Evolutionary conservation across 495 filamentous ascomycete genomes (phyloP).

Genomic region (Daldinia bambusicola): DNA sequence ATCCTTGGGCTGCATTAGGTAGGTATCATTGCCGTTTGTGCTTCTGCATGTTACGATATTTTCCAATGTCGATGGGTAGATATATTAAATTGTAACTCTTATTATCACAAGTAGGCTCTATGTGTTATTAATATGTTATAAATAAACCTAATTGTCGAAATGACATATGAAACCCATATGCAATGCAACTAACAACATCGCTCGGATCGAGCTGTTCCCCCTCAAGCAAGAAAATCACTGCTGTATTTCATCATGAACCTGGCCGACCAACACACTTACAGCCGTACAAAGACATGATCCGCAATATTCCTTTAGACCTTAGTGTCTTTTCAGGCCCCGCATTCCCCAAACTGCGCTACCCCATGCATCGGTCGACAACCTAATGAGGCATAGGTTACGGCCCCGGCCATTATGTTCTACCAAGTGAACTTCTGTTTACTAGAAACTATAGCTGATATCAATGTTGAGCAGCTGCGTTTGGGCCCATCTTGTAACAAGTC

Average conservation of each 20-base stretch:
- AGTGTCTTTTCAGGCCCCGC: not conserved
- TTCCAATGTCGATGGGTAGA: too few relatives aligned
- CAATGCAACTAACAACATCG: not conserved
- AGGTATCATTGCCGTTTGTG: not conserved
- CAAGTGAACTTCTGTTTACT: too few relatives aligned
- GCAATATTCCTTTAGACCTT: not conserved
- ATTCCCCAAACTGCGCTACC: conserved; percentile 1
- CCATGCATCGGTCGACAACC: not conserved
- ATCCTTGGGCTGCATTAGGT: not conserved
- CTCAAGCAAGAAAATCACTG: too few relatives aligned
- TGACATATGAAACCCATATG: not conserved
- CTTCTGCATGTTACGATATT: too few relatives aligned
- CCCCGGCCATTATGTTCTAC: too few relatives aligned
- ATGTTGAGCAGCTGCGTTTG: too few relatives aligned
- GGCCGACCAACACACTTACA: not conserved
- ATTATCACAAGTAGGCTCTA: not conserved
- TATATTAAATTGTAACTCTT: not conserved
- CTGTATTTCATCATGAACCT: conserved; percentile 3
- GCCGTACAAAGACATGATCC: not conserved
- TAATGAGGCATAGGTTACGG: not conserved
- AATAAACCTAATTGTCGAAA: not conserved
- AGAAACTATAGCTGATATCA: too few relatives aligned
- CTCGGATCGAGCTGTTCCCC: too few relatives aligned
- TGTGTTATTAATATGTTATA: not conserved
- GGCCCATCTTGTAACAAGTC: not conserved